These are phyloP conservation scores for Cucurbita moschata DNA, from an alignment of 306 rosid species.

Conservation along the genomic window DNA sequence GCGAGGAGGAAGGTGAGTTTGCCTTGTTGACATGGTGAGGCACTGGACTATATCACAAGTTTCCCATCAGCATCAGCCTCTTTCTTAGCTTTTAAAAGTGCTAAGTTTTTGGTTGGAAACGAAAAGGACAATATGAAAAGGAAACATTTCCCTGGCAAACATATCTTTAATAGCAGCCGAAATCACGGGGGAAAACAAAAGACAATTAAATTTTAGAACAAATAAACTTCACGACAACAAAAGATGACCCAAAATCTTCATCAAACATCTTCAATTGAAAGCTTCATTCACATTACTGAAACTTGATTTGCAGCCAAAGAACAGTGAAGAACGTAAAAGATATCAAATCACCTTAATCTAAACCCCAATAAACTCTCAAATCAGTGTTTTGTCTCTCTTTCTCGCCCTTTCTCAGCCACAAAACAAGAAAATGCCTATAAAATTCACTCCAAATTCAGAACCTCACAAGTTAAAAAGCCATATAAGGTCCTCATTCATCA, in stretches of 20 bases:
- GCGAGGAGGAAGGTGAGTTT: constrained; percentile 37
- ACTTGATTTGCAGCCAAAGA: neutral
- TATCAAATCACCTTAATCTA: neutral
- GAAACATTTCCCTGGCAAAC: neutral
- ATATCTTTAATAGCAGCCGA: neutral
- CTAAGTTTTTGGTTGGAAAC: neutral
- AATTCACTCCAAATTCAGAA: neutral
- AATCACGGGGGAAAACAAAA: neutral
- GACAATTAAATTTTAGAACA: neutral
- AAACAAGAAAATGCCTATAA: neutral
- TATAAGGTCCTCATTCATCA: neutral
- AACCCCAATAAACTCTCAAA: neutral
- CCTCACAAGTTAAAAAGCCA: neutral
- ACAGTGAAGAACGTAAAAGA: neutral
- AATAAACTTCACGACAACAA: neutral
- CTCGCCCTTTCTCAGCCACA: neutral
- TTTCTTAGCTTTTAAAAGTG: neutral
- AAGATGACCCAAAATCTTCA: neutral
- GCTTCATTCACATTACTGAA: neutral
- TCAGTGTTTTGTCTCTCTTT: neutral
- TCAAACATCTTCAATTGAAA: neutral
- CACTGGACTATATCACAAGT: constrained; percentile 14
- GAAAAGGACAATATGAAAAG: constrained; percentile 1
- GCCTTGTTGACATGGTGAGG: constrained; percentile 31
- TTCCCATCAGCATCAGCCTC: constrained; percentile 14